Evolutionary conservation across 2,329 filamentous ascomycete species (phyloP).

Genomic region (Penicillium aurantiogriseum): DNA sequence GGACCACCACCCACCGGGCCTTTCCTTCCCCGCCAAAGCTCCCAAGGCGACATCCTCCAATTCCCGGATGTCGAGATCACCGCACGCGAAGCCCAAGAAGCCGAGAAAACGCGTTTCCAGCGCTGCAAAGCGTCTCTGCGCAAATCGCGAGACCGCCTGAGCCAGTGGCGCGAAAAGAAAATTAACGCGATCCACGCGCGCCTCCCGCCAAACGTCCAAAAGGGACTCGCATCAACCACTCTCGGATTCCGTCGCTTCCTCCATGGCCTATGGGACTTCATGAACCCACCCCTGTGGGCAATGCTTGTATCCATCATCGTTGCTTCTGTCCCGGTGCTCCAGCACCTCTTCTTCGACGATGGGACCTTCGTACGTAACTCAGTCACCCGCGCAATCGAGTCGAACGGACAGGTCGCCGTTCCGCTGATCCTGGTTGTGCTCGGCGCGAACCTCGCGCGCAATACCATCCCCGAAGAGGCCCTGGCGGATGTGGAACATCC

Average conservation of each 20-base stretch:
- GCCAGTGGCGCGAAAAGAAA: conserved; percentile 22
- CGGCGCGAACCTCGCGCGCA: conserved; percentile 89
- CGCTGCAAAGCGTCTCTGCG: conserved; percentile 27
- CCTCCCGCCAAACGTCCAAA: conserved; percentile 56
- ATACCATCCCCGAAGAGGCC: conserved; percentile 72
- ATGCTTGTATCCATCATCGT: conserved; percentile 92
- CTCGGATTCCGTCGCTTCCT: conserved; percentile 53
- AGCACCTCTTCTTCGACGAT: conserved; percentile 81
- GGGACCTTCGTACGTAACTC: conserved; percentile 92
- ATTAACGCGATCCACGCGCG: conserved; percentile 42
- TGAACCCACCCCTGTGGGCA: conserved; percentile 97
- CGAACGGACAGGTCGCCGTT: conserved; percentile 87
- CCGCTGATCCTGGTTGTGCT: conserved; percentile 93
- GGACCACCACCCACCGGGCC: conserved; percentile 34
- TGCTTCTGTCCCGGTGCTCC: conserved; percentile 79
- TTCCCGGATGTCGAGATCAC: conserved; percentile 49
- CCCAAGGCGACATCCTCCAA: conserved; percentile 58
- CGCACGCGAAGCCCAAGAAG: conserved; percentile 22
- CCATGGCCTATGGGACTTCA: conserved; percentile 80
- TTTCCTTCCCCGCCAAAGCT: conserved; percentile 40
- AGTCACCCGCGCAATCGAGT: conserved; percentile 79
- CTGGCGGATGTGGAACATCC: conserved; percentile 68
- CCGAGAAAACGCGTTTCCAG: conserved; percentile 31
- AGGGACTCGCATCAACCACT: conserved; percentile 45
- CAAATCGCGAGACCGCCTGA: conserved; percentile 19